Evolutionary conservation across 2,329 filamentous ascomycete species (phyloP).

Genomic region (Apiospora marii): DNA sequence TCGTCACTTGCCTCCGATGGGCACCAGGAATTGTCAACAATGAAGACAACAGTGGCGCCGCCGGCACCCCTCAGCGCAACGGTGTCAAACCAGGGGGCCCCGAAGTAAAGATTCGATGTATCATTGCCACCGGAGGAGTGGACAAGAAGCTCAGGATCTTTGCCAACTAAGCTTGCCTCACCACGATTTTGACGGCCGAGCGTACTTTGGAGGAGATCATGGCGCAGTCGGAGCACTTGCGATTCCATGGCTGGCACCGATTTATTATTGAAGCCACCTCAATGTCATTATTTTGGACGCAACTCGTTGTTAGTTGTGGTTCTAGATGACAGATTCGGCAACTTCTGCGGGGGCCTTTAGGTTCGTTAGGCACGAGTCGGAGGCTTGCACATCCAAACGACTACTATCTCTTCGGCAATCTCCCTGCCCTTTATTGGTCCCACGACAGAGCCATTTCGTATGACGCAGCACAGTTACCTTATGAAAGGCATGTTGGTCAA

Average conservation of each 20-base stretch:
- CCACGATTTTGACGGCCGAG: not conserved
- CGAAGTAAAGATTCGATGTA: conserved; percentile 77
- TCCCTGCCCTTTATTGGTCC: not conserved
- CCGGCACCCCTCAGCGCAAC: conserved; percentile 57
- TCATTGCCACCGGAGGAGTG: conserved; percentile 87
- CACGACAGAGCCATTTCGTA: not conserved
- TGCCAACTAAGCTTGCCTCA: conserved; percentile 58
- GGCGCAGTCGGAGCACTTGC: not conserved
- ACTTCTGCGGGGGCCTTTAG: not conserved
- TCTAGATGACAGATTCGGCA: not conserved
- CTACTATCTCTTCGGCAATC: not conserved
- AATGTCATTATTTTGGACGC: not conserved
- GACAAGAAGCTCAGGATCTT: conserved; percentile 83
- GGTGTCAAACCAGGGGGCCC: conserved; percentile 48
- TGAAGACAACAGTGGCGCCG: conserved; percentile 50
- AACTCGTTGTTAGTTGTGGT: not conserved
- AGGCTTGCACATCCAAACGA: not conserved
- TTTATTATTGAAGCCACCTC: not conserved
- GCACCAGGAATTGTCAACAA: conserved; percentile 78
- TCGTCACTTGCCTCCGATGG: conserved; percentile 88
- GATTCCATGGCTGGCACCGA: not conserved
- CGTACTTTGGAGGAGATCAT: not conserved
- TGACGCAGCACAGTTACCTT: not conserved
- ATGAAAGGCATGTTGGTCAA: not conserved
- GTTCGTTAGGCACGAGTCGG: not conserved